Conservation (phyloP, 1,139 yeast genomes). For the Candida sojae region DNA sequence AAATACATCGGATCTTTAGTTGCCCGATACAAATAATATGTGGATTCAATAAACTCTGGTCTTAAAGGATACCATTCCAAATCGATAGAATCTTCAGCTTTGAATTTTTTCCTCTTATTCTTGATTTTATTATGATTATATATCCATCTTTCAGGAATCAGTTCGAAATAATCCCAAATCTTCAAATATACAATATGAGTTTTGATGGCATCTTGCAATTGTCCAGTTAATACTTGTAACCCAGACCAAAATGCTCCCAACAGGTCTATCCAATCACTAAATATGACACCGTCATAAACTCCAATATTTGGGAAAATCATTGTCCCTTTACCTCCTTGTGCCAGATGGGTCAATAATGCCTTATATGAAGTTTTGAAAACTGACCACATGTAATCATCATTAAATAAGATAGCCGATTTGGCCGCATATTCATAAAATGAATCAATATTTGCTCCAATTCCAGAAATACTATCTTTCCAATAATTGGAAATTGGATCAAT, state of each 20-base stretch:
- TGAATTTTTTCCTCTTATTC: slow-evolving; percentile 11
- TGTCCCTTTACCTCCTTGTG: slow-evolving; percentile 41
- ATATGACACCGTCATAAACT: slow-evolving; percentile 48
- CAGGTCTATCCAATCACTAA: slow-evolving; percentile 78
- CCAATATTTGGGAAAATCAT: slow-evolving; percentile 68
- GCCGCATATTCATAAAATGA: slow-evolving; percentile 89
- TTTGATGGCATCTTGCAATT: slow-evolving; percentile 62
- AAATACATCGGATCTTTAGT: slow-evolving; percentile 84
- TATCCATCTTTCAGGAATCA: slow-evolving; percentile 88
- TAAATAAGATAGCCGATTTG: slow-evolving; percentile 71
- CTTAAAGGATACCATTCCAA: slow-evolving; percentile 92
- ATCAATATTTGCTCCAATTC: slow-evolving; percentile 92
- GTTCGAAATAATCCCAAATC: slow-evolving; percentile 78
- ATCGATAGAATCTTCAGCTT: slow-evolving; percentile 35
- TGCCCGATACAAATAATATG: slow-evolving; percentile 80
- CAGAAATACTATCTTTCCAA: slow-evolving; percentile 67
- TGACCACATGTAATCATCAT: slow-evolving; percentile 59
- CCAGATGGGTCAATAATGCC: slow-evolving; percentile 55
- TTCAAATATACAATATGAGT: slow-evolving; percentile 70
- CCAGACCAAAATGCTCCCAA: slow-evolving; percentile 90
- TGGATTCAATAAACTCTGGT: slow-evolving; percentile 90
- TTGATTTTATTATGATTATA: slow-evolving; percentile 21
- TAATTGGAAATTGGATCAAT: slow-evolving; percentile 59
- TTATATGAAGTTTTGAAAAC: slow-evolving; percentile 64
- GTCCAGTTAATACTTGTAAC: slow-evolving; percentile 76